A percentile compares a stretch with the other conserved stretches of the same genome.
Evolutionary conservation across 257 asterid species (phyloP).

Genomic region (Solanum etuberosum): DNA sequence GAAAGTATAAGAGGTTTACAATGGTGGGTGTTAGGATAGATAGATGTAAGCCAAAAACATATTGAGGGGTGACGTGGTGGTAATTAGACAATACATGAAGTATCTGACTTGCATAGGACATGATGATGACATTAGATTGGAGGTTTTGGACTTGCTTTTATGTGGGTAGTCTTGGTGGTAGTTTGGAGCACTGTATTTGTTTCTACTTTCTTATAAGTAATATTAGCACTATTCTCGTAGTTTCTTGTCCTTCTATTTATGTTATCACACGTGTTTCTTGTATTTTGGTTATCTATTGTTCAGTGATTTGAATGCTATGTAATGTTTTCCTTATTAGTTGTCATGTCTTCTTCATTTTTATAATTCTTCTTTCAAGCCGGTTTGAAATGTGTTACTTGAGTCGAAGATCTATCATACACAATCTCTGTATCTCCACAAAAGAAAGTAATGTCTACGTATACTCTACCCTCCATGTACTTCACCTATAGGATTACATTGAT

Average conservation of each 20-base stretch:
- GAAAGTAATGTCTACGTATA: too few relatives aligned
- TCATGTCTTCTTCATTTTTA: not conserved
- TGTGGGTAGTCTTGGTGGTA: not conserved
- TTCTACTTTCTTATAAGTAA: not conserved
- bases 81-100: not conserved
- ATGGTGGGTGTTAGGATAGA: not conserved
- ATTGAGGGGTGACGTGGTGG: not conserved
- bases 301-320: not conserved
- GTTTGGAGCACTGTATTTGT: not conserved
- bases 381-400: not conserved
- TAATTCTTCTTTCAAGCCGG: not conserved
- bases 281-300: not conserved
- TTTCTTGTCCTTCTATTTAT: not conserved
- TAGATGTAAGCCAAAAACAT: not conserved
- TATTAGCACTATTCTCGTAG: not conserved
- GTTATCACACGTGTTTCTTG: not conserved
- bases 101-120: not conserved
- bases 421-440: not conserved
- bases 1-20: not conserved
- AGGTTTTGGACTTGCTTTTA: not conserved
- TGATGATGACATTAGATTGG: not conserved
- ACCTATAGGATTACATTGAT: too few relatives aligned
- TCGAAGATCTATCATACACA: too few relatives aligned
- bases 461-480: too few relatives aligned
- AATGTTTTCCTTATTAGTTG: not conserved